These are phyloP conservation scores for Strigomonas culicis DNA, from an alignment of 208 protist genomes.

Conservation along the genomic window DNA sequence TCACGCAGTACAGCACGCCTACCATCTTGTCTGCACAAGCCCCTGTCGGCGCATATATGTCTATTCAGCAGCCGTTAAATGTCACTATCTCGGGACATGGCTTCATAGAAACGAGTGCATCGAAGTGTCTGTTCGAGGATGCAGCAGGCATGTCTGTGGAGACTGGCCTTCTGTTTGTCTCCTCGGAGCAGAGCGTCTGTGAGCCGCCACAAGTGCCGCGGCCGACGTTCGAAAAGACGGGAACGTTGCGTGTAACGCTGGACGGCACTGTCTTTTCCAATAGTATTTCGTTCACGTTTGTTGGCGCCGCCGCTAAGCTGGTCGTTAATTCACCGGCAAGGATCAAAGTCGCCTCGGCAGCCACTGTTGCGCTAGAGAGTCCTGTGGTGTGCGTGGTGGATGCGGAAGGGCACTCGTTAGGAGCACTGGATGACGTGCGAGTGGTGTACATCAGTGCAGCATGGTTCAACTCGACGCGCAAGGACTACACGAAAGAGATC, in stretches of 20 bases:
- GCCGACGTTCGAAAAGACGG: conserved; percentile 7
- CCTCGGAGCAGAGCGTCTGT: conserved; percentile 20
- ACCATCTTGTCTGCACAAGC: conserved; percentile 1
- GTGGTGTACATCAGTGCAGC: conserved; percentile 22
- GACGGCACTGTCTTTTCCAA: conserved; percentile 28
- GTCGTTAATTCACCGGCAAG: not conserved
- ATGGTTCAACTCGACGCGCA: conserved; percentile 39
- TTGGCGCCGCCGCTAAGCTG: conserved; percentile 27
- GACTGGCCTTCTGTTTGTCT: conserved; percentile 13
- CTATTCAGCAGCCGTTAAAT: not conserved
- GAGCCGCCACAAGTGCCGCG: conserved; percentile 3
- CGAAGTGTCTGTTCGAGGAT: conserved; percentile 23
- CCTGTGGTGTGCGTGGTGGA: conserved; percentile 30
- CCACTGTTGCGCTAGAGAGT: conserved; percentile 19
- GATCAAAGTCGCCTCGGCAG: conserved; percentile 14
- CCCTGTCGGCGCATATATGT: conserved; percentile 13
- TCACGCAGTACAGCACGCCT: conserved; percentile 13
- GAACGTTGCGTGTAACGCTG: conserved; percentile 23
- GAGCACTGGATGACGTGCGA: conserved; percentile 30
- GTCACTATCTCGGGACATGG: conserved; percentile 17
- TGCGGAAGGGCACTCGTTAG: conserved; percentile 21
- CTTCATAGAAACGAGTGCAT: conserved; percentile 5
- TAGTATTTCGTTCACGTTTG: conserved; percentile 25
- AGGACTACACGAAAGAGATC: conserved; percentile 17
- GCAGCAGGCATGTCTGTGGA: not conserved